A percentile compares a stretch with the other conserved stretches of the same genome.
Conservation (phyloP, 148 eudicot genomes). For the Persicaria tinctoria region DNA sequence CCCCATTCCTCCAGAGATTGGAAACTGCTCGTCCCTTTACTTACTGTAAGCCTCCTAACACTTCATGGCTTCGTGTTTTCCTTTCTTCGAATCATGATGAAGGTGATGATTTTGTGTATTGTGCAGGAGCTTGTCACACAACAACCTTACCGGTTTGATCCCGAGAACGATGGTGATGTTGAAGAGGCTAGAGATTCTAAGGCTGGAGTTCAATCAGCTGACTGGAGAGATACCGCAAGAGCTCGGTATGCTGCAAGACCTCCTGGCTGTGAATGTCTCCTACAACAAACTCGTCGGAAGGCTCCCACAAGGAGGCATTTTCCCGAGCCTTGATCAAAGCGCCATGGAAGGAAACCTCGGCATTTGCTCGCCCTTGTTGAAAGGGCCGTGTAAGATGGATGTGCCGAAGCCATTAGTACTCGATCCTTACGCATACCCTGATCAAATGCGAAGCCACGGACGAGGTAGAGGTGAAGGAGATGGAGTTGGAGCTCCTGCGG, state of each 20-base stretch:
- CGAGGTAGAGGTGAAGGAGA: slow-evolving; percentile 2
- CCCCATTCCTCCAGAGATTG: slow-evolving; percentile 64
- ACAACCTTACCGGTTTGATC: slow-evolving; percentile 58
- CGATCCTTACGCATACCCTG: slow-evolving; percentile 52
- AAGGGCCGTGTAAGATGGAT: slow-evolving; percentile 79
- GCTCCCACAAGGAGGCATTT: slow-evolving; percentile 63
- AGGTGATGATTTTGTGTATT: background rate
- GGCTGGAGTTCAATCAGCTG: slow-evolving; percentile 66
- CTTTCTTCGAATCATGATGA: background rate
- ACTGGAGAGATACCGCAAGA: slow-evolving; percentile 87
- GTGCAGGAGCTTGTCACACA: slow-evolving; percentile 79
- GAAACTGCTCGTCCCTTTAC: slow-evolving; percentile 80
- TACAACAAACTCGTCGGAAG: slow-evolving; percentile 77
- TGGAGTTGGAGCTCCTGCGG: slow-evolving; percentile 7
- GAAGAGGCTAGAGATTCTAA: slow-evolving; percentile 66
- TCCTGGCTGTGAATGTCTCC: slow-evolving; percentile 72
- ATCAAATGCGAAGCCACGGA: slow-evolving; percentile 19
- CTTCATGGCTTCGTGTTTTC: background rate
- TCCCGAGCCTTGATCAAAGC: slow-evolving; percentile 61
- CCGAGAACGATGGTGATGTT: slow-evolving; percentile 61
- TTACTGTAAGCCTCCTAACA: slow-evolving; percentile 54
- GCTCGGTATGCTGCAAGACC: slow-evolving; percentile 55
- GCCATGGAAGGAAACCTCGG: slow-evolving; percentile 77
- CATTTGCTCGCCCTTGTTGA: slow-evolving; percentile 77
- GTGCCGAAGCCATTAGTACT: slow-evolving; percentile 92